Conservation (phyloP, 345 rosid genomes). For the Schrenkiella parvula region DNA sequence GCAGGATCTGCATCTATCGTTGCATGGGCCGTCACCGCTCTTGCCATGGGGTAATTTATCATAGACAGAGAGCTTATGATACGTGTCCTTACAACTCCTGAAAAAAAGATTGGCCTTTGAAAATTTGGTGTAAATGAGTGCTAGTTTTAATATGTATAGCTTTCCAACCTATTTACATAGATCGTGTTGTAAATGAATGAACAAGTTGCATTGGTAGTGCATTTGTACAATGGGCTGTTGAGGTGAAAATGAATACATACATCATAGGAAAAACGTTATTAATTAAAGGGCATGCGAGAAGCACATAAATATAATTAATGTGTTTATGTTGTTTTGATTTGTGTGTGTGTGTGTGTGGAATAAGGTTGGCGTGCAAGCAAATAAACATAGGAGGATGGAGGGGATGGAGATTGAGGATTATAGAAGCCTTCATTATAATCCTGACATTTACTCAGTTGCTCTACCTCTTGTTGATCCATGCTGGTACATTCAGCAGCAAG, state of each 20-base stretch:
- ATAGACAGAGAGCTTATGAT: too few species aligned
- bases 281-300: too few species aligned
- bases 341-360: too few species aligned
- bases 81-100: too few species aligned
- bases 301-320: too few species aligned
- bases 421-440: constrained; percentile 77
- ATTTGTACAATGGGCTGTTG: too few species aligned
- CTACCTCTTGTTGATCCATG: constrained; percentile 66
- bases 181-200: neutral
- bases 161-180: neutral
- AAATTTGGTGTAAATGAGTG: neutral
- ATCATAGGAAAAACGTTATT: too few species aligned
- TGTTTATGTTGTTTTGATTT: too few species aligned
- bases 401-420: constrained; percentile 69
- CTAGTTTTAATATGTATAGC: neutral
- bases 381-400: constrained; percentile 79
- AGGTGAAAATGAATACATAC: too few species aligned
- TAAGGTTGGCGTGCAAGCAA: constrained; percentile 84
- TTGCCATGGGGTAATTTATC: constrained; percentile 63
- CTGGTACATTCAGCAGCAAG: constrained; percentile 62
- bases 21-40: constrained; percentile 79
- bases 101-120: too few species aligned
- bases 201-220: too few species aligned
- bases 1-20: constrained; percentile 63
- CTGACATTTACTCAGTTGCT: constrained; percentile 63